Percentiles rank a stretch among this genome's conserved stretches.
Conservation (phyloP, 116 monocot genomes). For the Trichopus zeylanicus region DNA sequence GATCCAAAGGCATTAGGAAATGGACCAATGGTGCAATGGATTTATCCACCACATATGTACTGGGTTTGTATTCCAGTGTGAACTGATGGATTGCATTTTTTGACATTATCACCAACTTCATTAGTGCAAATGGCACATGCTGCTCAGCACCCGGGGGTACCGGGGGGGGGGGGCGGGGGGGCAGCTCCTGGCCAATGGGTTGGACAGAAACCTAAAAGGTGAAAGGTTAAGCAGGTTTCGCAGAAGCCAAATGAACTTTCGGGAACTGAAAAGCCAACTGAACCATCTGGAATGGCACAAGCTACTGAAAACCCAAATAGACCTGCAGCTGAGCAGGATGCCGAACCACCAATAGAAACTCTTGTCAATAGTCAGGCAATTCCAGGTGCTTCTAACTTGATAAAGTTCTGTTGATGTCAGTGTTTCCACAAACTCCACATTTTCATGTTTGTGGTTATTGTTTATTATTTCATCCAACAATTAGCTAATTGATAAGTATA, state of each 20-base stretch:
- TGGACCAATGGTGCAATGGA: slow-evolving; percentile 44
- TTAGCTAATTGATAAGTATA: too few relatives aligned
- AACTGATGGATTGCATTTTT: not conserved
- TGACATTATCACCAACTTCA: not conserved
- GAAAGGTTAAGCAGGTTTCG: slow-evolving; percentile 19
- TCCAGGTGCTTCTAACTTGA: not conserved
- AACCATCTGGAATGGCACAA: not conserved
- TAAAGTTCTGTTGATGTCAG: too few relatives aligned
- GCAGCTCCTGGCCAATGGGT: slow-evolving; percentile 9
- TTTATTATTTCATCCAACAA: too few relatives aligned
- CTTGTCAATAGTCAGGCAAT: not conserved
- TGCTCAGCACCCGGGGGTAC: slow-evolving; percentile 24
- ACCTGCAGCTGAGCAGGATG: not conserved
- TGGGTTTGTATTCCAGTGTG: slow-evolving; percentile 24
- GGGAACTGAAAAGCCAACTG: not conserved
- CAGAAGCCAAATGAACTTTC: slow-evolving; percentile 13
- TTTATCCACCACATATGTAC: slow-evolving; percentile 45
- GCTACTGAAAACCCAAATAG: not conserved
- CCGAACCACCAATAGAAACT: too few relatives aligned
- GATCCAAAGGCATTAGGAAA: slow-evolving; percentile 52
- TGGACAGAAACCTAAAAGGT: slow-evolving; percentile 21
- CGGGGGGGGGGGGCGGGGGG: too few relatives aligned
- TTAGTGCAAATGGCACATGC: slow-evolving; percentile 2
- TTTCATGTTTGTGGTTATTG: too few relatives aligned
- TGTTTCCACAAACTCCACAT: too few relatives aligned